A percentile compares a stretch with the other conserved stretches of the same genome.
Conservation (phyloP, 2,329 filamentous ascomycete genomes). For the Esteya vermicola region DNA sequence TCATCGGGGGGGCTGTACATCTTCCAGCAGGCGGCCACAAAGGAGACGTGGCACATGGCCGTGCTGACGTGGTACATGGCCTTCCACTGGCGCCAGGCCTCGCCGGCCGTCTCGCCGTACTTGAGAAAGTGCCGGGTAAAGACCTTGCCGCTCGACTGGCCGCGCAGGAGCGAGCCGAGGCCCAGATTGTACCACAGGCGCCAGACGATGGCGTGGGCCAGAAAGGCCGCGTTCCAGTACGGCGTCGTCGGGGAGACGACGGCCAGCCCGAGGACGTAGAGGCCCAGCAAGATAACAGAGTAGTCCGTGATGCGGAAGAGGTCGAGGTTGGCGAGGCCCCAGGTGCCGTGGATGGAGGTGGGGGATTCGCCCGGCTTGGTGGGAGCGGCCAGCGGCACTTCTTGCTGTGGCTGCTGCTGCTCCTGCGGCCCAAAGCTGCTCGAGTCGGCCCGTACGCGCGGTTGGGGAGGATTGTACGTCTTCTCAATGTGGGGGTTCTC, state of each 20-base stretch:
- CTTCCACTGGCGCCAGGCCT: conserved; percentile 98
- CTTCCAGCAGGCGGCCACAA: conserved; percentile 88
- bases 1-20: conserved; percentile 80
- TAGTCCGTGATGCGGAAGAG: conserved; percentile 77
- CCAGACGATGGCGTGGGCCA: conserved; percentile 68
- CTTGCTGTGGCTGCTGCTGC: conserved; percentile 4
- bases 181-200: conserved; percentile 86
- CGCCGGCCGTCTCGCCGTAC: conserved; percentile 76
- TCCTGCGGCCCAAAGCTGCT: conserved; percentile 6
- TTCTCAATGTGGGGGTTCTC: conserved; percentile 98
- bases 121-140: conserved; percentile 98
- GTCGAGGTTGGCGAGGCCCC: conserved; percentile 76
- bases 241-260: conserved; percentile 64
- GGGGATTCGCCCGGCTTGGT: conserved; percentile 27
- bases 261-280: conserved; percentile 62
- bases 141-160: conserved; percentile 78
- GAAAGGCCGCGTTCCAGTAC: conserved; percentile 63
- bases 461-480: conserved; percentile 83
- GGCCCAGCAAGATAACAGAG: conserved; percentile 59
- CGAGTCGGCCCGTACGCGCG: conserved; percentile 29
- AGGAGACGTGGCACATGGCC: conserved; percentile 77
- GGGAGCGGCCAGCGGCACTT: conserved; percentile 5
- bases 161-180: conserved; percentile 69
- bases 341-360: conserved; percentile 62
- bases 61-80: conserved; percentile 88